Conservation (phyloP, 257 asterid species). For the Forsythia viridissima region DNA sequence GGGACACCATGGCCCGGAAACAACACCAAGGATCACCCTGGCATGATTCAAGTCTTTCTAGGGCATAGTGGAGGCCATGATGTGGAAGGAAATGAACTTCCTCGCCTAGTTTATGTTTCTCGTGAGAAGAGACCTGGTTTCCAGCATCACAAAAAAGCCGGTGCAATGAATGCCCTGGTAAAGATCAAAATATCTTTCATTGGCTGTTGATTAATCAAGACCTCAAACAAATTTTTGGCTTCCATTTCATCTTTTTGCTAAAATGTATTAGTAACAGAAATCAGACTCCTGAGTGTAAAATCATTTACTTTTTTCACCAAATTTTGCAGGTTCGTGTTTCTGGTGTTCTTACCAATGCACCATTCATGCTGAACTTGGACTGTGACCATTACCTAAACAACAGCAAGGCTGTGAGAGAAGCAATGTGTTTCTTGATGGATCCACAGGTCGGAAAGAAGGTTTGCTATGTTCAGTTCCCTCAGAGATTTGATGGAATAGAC, state of each 20-base stretch:
- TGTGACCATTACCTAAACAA: constrained; percentile 95
- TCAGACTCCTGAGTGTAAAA: background rate
- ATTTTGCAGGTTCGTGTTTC: constrained; percentile 82
- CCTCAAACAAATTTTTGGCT: constrained; percentile 2
- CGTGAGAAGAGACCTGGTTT: constrained; percentile 99
- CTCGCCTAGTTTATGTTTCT: constrained; percentile 94
- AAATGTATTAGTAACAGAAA: background rate
- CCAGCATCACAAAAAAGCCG: constrained; percentile 97
- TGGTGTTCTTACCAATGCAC: constrained; percentile 96
- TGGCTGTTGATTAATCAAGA: background rate
- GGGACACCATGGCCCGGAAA: constrained; percentile 99
- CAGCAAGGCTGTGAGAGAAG: constrained; percentile 93
- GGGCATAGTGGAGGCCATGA: constrained; percentile 96
- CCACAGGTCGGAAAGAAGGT: constrained; percentile 84
- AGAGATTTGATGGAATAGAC: constrained; percentile 97
- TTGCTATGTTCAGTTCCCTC: constrained; percentile 97
- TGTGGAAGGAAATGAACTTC: constrained; percentile 89
- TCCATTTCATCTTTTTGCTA: constrained; percentile 3
- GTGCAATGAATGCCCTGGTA: constrained; percentile 99
- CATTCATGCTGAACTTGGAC: constrained; percentile 98
- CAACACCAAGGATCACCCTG: constrained; percentile 96
- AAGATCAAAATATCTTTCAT: constrained; percentile 24
- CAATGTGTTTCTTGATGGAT: constrained; percentile 99
- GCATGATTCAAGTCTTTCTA: constrained; percentile 97
- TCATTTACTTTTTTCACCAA: constrained; percentile 2